phyloP scores from a whole-genome alignment of 148 eudicot species.

The Hydrangea macrophylla region DNA sequence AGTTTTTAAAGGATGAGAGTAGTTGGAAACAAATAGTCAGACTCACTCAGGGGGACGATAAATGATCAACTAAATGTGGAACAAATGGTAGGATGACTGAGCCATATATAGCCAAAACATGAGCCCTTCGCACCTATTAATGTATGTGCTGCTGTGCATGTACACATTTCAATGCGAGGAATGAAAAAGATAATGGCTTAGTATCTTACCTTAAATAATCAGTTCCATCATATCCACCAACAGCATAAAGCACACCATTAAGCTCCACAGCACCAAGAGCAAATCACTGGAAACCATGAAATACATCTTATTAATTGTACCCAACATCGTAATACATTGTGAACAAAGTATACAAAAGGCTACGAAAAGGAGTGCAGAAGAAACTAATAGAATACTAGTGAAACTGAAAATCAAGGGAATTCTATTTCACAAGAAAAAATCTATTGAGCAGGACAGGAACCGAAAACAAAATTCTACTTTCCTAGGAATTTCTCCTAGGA shows the following conservation, averaged over 20 bases:
- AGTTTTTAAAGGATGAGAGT: not conserved
- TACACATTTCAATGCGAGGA: not conserved
- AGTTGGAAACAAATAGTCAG: not conserved
- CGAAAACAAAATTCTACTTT: not conserved
- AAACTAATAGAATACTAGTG: not conserved
- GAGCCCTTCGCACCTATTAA: not conserved
- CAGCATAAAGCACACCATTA: slow-evolving; percentile 70
- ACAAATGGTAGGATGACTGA: not conserved
- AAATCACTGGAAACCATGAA: slow-evolving; percentile 52
- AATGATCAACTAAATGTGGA: not conserved
- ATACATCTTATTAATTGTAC: not conserved
- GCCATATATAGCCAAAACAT: not conserved
- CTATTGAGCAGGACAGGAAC: no score
- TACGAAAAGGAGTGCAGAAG: not conserved
- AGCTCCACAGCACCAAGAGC: slow-evolving; percentile 71
- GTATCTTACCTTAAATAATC: slow-evolving; percentile 58
- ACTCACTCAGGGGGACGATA: not conserved
- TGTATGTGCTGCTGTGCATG: not conserved
- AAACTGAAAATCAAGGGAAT: not conserved
- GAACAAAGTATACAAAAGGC: not conserved
- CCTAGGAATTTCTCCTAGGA: not conserved
- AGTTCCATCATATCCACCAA: slow-evolving; percentile 76
- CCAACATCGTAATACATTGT: no score
- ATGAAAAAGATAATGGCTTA: slow-evolving; percentile 11
- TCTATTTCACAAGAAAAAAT: no score